Conservation (phyloP, 768 basidiomycete genomes). For the Strobilomyces dryophilus region DNA sequence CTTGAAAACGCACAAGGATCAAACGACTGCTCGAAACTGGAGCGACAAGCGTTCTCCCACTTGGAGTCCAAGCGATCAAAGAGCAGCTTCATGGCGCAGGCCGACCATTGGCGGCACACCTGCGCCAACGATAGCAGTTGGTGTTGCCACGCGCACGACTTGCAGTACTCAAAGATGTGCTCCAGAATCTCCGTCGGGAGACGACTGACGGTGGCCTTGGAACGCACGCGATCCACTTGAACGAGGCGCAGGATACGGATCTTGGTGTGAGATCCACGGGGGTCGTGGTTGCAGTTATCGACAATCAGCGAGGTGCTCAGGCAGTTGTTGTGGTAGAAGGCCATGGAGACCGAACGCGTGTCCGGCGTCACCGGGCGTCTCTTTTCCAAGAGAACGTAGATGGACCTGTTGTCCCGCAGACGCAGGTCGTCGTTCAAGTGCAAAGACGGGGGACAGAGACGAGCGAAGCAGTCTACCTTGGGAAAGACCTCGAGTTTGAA, state of each 20-base stretch:
- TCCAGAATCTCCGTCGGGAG: constrained; percentile 2
- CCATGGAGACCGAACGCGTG: neutral
- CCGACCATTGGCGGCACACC: constrained; percentile 8
- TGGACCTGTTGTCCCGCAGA: neutral
- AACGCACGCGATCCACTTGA: neutral
- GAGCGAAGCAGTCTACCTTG: neutral
- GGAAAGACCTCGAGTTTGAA: neutral
- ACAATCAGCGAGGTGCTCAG: too few relatives aligned
- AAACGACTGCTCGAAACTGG: neutral
- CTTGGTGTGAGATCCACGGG: neutral
- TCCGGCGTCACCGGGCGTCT: neutral
- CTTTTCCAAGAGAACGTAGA: neutral
- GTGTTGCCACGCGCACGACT: neutral
- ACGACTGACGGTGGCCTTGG: neutral
- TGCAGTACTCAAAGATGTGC: neutral
- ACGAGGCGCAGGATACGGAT: neutral
- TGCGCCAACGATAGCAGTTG: constrained; percentile 6
- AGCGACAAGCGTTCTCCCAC: neutral
- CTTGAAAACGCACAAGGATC: neutral
- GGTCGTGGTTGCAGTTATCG: too few relatives aligned
- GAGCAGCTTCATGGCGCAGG: neutral
- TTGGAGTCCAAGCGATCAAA: neutral
- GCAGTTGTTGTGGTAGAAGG: neutral
- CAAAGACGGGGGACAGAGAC: neutral
- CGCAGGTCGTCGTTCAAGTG: neutral